Percentiles rank a stretch among this genome's conserved stretches.
Conservation (phyloP, 805 yeast species). For the Hanseniaspora mollemarum region DNA sequence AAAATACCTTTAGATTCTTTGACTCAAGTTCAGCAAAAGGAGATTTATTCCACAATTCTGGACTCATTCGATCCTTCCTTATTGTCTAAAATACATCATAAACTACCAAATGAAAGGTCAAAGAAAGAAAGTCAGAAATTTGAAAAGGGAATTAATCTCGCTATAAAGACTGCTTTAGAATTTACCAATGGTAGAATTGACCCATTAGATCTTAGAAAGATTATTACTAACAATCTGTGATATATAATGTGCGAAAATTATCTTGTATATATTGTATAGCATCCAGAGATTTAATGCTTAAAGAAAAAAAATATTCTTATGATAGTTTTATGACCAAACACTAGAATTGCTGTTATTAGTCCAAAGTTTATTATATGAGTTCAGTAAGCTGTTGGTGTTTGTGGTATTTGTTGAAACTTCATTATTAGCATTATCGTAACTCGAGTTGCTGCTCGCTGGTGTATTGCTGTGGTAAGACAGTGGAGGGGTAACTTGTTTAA, state of each 20-base stretch:
- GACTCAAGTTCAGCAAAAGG: background rate
- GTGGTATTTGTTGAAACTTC: slow-evolving; percentile 3
- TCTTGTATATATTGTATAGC: no score
- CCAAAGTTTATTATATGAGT: slow-evolving; percentile 22
- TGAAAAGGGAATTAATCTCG: slow-evolving; percentile 53
- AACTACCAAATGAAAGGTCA: slow-evolving; percentile 39
- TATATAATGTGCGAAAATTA: no score
- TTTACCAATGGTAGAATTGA: slow-evolving; percentile 51
- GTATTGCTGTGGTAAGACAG: background rate
- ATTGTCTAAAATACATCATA: slow-evolving; percentile 19
- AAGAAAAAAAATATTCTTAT: background rate
- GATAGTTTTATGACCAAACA: slow-evolving; percentile 25
- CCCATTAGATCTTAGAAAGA: slow-evolving; percentile 20
- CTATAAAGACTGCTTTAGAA: slow-evolving; percentile 80
- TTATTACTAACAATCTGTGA: slow-evolving; percentile 5
- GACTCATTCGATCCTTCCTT: slow-evolving; percentile 41
- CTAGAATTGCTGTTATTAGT: slow-evolving; percentile 28
- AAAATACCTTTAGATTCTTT: slow-evolving; percentile 48
- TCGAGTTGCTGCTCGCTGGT: background rate
- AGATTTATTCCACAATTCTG: slow-evolving; percentile 35
- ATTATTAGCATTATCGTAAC: background rate
- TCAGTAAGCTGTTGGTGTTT: slow-evolving; percentile 12
- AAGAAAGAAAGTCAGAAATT: slow-evolving; percentile 49
- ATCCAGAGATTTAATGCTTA: no score
- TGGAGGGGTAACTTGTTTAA: slow-evolving; percentile 1